These are phyloP conservation scores for Aspergillus sparsus DNA, from an alignment of 495 filamentous ascomycete species.

Conservation along the genomic window DNA sequence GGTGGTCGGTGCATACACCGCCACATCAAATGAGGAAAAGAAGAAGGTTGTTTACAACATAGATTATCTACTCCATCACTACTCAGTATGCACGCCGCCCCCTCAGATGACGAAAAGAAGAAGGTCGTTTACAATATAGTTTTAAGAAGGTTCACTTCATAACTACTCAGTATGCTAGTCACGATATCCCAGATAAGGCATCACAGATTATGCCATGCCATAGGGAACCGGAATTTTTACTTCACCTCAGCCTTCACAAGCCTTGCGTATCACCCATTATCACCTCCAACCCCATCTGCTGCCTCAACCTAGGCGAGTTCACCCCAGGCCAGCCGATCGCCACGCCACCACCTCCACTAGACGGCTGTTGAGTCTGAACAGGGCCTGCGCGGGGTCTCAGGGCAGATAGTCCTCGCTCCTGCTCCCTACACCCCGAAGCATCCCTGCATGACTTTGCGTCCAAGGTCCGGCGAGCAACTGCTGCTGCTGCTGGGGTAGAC, in stretches of 20 bases:
- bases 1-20: conserved; percentile 13
- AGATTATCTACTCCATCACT: too few relatives aligned
- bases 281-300: conserved; percentile 3
- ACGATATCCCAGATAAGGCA: too few relatives aligned
- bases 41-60: conserved; percentile 4
- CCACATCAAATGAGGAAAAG: conserved; percentile 11
- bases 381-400: neutral
- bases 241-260: too few relatives aligned
- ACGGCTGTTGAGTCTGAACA: conserved; percentile 1
- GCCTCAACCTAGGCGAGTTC: conserved; percentile 1
- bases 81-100: too few relatives aligned
- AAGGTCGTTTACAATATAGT: too few relatives aligned
- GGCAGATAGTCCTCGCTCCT: neutral
- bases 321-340: conserved; percentile 8
- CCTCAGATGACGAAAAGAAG: too few relatives aligned
- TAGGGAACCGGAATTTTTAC: too few relatives aligned
- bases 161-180: too few relatives aligned
- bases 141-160: too few relatives aligned
- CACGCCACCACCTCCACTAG: conserved; percentile 5
- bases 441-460: neutral
- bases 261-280: too few relatives aligned
- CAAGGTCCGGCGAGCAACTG: neutral
- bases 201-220: too few relatives aligned
- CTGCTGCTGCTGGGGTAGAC: neutral
- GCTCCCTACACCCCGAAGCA: neutral